Base-by-base conservation (phyloP, 768 basidiomycete genomes). In the Kwoniella mangroviensis region DNA sequence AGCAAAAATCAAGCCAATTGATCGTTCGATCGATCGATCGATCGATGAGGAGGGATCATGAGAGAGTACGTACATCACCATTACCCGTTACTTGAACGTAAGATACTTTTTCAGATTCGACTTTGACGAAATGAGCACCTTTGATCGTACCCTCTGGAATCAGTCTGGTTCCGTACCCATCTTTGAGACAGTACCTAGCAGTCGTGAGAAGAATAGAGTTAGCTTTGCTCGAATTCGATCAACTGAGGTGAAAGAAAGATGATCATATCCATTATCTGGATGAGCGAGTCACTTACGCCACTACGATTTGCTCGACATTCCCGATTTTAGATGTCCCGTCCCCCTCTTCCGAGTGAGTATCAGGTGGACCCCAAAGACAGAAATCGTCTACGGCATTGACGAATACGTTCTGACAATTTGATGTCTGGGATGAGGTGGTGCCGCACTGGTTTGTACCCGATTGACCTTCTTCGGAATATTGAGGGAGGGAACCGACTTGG, bases 391-490 rank as follows among this genome's bases (percentile, higher is more conserved):
- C 73, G 6, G 69, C 42, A 66, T 77, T 76, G 58, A 82, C 45
- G 63, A 74, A 79, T n/a, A 74, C 75, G 54, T 81, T 81, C 76
- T 92, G 92, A 82, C 91, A 93, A 66, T 82, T 81, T 3, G 89
- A 89, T 4, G 83, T 85, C 81, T 88, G 89, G 79, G 85, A 87
- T 60, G 84, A 81, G 19, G 80, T 83, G 3, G 86, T 85, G 10
- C 89, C 89, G 80, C 92, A 93, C 66, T 70, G 83, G 80, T 91
- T 90, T 15, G 88, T 89, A 17, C 89, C 89, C 9, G 85, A 67
- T 80, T 90, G 90, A 28, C 89, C 90, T 53, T 85, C 74, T 77
- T 91, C 87, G 15, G 86, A 79, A 22, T 45, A 68, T 19, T 70
- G 74, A 61, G 73, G 76, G 40, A 70, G 70, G 63, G 41, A 56